Conservation (phyloP, 345 rosid species). For the Eucalyptus globulus region DNA sequence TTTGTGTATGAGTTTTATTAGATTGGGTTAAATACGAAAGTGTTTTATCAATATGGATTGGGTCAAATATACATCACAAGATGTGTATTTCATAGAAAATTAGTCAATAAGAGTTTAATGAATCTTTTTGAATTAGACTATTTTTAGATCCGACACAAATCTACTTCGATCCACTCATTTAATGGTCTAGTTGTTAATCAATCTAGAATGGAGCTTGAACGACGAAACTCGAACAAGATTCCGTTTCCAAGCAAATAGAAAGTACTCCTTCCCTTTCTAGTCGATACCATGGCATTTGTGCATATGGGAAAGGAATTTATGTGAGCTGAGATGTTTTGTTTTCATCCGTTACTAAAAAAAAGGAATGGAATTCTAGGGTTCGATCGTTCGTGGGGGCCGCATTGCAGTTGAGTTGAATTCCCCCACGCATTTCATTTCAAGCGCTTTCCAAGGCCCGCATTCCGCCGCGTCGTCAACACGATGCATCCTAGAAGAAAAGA, state of each 20-base stretch:
- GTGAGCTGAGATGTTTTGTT: too few species aligned
- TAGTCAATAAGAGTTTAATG: not conserved
- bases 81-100: not conserved
- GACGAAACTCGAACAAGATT: not conserved
- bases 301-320: too few species aligned
- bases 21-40: not conserved
- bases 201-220: not conserved
- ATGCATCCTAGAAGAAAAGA: not conserved
- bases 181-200: rapidly evolving
- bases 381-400: not conserved
- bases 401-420: not conserved
- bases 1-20: not conserved
- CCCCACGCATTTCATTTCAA: not conserved
- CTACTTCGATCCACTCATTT: rapidly evolving
- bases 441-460: not conserved
- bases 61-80: rapidly evolving
- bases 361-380: not conserved
- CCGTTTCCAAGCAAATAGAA: not conserved
- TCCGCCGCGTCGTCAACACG: not conserved
- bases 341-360: not conserved
- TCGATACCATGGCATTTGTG: not conserved
- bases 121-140: not conserved
- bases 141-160: not conserved
- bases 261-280: not conserved
- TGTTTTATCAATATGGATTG: not conserved